Evolutionary conservation across 1,284 basidiomycete genomes (phyloP).

Genomic region (Hypsizygus ulmarius): DNA sequence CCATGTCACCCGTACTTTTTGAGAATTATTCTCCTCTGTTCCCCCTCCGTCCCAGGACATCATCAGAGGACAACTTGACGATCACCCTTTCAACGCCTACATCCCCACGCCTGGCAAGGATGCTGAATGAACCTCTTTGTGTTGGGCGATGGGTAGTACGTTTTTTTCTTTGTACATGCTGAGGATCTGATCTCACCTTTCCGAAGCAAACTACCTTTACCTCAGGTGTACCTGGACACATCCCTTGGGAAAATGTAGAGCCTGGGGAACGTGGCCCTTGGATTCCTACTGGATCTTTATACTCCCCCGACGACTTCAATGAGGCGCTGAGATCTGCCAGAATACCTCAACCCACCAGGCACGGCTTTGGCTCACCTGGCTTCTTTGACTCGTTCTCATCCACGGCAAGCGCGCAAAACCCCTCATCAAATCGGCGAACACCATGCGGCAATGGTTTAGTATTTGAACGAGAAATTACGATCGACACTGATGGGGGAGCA

Average conservation of each 20-base stretch:
- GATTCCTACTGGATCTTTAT: conserved; percentile 53
- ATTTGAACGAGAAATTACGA: conserved; percentile 34
- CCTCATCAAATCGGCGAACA: conserved; percentile 19
- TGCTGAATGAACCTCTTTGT: conserved; percentile 15
- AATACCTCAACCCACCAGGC: conserved; percentile 3
- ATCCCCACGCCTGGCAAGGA: conserved; percentile 14
- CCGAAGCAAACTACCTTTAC: conserved; percentile 26
- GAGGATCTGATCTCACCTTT: background rate
- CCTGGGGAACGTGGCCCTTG: conserved; percentile 32
- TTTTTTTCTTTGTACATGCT: background rate
- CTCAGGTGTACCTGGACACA: conserved; percentile 39
- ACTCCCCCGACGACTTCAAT: conserved; percentile 40
- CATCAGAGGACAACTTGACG: conserved; percentile 10
- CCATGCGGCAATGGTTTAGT: conserved; percentile 30
- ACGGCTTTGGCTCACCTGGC: conserved; percentile 2
- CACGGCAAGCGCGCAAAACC: conserved; percentile 5
- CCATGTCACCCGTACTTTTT: conserved; percentile 10
- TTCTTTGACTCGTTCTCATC: conserved; percentile 10
- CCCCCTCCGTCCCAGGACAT: conserved; percentile 12
- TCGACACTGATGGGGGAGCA: conserved; percentile 24
- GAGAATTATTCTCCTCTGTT: conserved; percentile 13
- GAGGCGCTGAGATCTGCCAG: conserved; percentile 26
- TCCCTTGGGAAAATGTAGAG: conserved; percentile 43
- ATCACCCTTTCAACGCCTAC: conserved; percentile 16
- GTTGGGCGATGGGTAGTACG: conserved; percentile 19